Percentiles rank a stretch among this genome's conserved stretches.
phyloP scores from a whole-genome alignment of 2,329 filamentous ascomycete genomes.

The Xenosphaeropsis pyriputrescens region DNA sequence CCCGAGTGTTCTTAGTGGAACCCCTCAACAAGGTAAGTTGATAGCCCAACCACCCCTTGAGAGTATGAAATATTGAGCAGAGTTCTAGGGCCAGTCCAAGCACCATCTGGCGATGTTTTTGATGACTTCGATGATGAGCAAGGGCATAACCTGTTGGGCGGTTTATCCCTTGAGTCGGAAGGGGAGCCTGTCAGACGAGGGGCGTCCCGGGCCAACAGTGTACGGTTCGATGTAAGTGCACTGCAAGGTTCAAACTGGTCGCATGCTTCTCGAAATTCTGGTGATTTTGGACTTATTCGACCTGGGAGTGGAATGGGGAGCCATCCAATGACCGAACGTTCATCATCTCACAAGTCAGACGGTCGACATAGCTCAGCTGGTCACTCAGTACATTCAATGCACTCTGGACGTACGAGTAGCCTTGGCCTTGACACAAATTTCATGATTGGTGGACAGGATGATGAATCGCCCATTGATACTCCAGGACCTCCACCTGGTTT shows the following conservation, averaged over 20 bases:
- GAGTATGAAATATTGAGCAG: background rate
- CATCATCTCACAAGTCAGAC: conserved; percentile 89
- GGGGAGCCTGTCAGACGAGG: conserved; percentile 76
- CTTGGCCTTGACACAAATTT: conserved; percentile 68
- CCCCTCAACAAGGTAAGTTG: conserved; percentile 68
- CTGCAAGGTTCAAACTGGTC: conserved; percentile 78
- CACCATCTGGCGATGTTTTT: conserved; percentile 72
- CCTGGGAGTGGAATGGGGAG: conserved; percentile 69
- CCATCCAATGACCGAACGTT: conserved; percentile 75
- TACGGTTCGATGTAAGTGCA: conserved; percentile 92
- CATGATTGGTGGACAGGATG: conserved; percentile 43
- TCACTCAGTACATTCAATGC: conserved; percentile 55
- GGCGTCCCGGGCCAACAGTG: conserved; percentile 88
- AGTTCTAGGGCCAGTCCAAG: conserved; percentile 56
- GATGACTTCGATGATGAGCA: conserved; percentile 79
- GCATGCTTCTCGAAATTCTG: conserved; percentile 67
- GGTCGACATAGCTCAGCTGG: conserved; percentile 89
- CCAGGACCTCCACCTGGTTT: conserved; percentile 70
- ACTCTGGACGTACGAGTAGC: conserved; percentile 75
- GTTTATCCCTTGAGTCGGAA: conserved; percentile 73
- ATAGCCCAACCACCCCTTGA: too few relatives aligned
- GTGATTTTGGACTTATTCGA: conserved; percentile 65
- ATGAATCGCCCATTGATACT: conserved; percentile 56
- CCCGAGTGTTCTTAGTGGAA: conserved; percentile 68
- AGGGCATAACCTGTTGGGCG: conserved; percentile 63